Evolutionary conservation across 2,329 filamentous ascomycete species (phyloP), one percentile per base, ranked within the genome.

Genomic region (Ophiosphaerella herpotricha): DNA sequence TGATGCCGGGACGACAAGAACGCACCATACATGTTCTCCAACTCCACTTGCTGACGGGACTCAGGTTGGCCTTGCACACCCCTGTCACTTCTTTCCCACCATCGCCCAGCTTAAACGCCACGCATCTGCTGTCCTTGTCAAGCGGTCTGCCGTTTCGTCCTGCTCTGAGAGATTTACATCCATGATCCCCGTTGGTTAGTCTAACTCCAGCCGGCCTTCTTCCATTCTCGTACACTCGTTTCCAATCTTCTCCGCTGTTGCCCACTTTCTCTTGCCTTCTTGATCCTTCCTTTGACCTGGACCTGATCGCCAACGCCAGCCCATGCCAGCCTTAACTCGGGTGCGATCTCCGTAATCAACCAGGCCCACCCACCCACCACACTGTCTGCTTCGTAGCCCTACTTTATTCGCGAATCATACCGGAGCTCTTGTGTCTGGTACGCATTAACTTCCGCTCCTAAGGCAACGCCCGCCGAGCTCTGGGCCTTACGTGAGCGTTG

Each of bases 171-270:
- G 51, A 55, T 63, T 66, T 55, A 60, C 59, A 61, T 57, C 57
- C 55, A 56, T 64, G 54, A 61, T 63, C 64, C 54, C 63, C 61
- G 63, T 61, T 61, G 62, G 64, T 63, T 68, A 67, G 66, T 56
- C 63, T 56, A 67, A 66, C 55, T 63, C 55, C 55, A 66, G 56
- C 66, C 66, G 66, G 65, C 54, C 64, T 26, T 64, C 59, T 70
- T 68, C 68, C 65, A 57, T 69, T 70, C 66, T 66, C 55, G 70
- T 70, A 63, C 66, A 66, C 54, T 65, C 68, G 64, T 66, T 68
- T 60, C 63, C 53, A 67, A 50, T 62, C 62, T 56, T 64, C 67
- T 64, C 68, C 65, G 65, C 63, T 48, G 54, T 54, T 60, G 56
- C 56, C 55, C 61, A 64, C 61, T 60, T 58, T 58, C 58, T 61